phyloP scores from a whole-genome alignment of 495 filamentous ascomycete species.

The Neurospora pannonica region DNA sequence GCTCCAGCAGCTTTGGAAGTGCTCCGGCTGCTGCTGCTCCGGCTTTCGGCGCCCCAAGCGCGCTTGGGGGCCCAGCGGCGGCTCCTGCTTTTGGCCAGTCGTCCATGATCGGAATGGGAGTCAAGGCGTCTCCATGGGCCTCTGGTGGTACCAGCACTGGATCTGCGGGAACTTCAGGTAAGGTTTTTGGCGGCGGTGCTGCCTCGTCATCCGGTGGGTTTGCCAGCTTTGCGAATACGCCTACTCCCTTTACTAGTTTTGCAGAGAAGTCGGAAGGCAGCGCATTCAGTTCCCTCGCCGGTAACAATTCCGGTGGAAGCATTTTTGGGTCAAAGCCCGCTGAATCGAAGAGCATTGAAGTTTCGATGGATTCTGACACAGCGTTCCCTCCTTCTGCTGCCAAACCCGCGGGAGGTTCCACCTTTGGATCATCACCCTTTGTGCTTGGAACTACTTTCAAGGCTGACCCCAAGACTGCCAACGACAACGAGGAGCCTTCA shows the following conservation, averaged over 20 bases:
- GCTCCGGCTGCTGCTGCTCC: constrained; percentile 17
- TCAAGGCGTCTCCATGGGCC: constrained; percentile 34
- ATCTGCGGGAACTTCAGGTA: constrained; percentile 4
- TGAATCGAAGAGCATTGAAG: constrained; percentile 23
- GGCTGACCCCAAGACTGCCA: constrained; percentile 50
- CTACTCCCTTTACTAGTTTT: constrained; percentile 42
- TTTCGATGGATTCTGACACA: constrained; percentile 32
- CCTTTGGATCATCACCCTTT: constrained; percentile 57
- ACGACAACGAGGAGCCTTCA: constrained; percentile 49
- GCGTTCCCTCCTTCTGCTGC: constrained; percentile 29
- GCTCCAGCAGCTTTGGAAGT: constrained; percentile 27
- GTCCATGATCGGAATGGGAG: constrained; percentile 17
- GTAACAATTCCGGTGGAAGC: constrained; percentile 25
- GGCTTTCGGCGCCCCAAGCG: constrained; percentile 40
- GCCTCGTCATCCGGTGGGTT: constrained; percentile 39
- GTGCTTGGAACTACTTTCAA: constrained; percentile 75
- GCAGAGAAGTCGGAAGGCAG: constrained; percentile 34
- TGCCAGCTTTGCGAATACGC: constrained; percentile 43
- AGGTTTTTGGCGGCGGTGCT: constrained; percentile 27
- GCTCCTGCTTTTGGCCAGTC: constrained; percentile 46
- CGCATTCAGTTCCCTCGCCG: constrained; percentile 43
- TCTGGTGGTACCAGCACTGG: constrained; percentile 20
- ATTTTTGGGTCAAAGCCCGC: constrained; percentile 41
- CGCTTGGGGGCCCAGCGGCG: constrained; percentile 26
- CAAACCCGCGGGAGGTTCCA: constrained; percentile 23